Evolutionary conservation across 148 eudicot genomes (phyloP).

Genomic region (Simmondsia chinensis): DNA sequence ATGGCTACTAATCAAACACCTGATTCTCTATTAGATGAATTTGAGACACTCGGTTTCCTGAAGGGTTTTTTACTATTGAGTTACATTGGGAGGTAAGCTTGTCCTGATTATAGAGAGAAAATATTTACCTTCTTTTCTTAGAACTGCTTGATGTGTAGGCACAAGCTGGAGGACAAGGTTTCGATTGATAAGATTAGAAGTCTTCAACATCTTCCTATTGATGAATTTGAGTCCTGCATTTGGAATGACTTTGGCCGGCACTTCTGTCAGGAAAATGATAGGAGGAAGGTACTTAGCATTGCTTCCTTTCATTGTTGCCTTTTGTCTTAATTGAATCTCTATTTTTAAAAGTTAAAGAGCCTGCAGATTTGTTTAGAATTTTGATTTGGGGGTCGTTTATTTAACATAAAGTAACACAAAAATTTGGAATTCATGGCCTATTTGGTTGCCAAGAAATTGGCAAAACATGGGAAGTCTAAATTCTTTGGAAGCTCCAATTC

Average conservation of each 20-base stretch:
- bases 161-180: constrained; percentile 35
- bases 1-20: neutral
- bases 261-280: constrained; percentile 22
- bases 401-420: too few relatives aligned
- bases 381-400: too few relatives aligned
- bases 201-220: constrained; percentile 30
- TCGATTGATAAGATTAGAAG: constrained; percentile 18
- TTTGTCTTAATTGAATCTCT: too few relatives aligned
- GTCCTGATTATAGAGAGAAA: too few relatives aligned
- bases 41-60: constrained; percentile 45
- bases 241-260: constrained; percentile 46
- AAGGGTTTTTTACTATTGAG: constrained; percentile 50
- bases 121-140: neutral
- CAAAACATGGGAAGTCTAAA: too few relatives aligned
- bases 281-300: constrained; percentile 32
- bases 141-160: constrained; percentile 19
- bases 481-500: too few relatives aligned
- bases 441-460: too few relatives aligned
- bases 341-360: too few relatives aligned
- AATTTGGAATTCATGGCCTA: too few relatives aligned
- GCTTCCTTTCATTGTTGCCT: neutral
- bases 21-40: constrained; percentile 14
- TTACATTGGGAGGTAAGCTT: constrained; percentile 52
- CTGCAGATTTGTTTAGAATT: too few relatives aligned
- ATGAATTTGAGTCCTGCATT: constrained; percentile 32